phyloP scores from a whole-genome alignment of 139 green algal species.

The Chlorella vulgaris region DNA sequence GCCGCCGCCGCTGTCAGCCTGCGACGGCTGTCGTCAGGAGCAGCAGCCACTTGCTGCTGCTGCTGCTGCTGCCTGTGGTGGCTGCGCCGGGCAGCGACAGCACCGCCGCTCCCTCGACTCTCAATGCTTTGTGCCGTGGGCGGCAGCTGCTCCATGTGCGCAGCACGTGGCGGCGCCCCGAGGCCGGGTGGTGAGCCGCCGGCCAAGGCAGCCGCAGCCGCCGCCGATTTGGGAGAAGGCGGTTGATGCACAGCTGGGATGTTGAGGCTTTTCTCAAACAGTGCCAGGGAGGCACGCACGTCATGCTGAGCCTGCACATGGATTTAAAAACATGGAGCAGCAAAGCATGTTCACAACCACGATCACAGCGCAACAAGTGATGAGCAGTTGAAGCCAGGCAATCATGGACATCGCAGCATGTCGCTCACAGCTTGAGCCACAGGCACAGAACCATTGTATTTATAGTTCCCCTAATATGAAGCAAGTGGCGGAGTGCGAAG shows the following conservation, averaged over 20 bases:
- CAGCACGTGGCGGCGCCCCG: background rate
- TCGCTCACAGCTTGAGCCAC: too few relatives aligned
- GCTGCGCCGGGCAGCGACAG: too few relatives aligned
- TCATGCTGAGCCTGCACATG: conserved; percentile 27
- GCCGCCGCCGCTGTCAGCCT: background rate
- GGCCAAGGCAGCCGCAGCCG: background rate
- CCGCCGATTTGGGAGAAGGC: conserved; percentile 4
- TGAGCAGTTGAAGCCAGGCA: too few relatives aligned
- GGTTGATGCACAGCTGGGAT: background rate
- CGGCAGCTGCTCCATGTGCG: background rate
- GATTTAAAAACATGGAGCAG: too few relatives aligned
- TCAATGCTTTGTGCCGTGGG: conserved; percentile 12
- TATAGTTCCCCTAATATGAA: too few relatives aligned
- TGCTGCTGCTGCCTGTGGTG: background rate
- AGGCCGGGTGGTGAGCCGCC: background rate
- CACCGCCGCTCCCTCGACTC: background rate
- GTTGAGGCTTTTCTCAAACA: conserved; percentile 41
- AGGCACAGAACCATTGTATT: too few relatives aligned
- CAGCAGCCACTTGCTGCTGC: background rate
- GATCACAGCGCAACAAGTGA: too few relatives aligned
- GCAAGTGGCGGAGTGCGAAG: too few relatives aligned
- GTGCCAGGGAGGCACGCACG: conserved; percentile 26
- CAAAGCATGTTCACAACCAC: too few relatives aligned
- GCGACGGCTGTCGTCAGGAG: background rate
- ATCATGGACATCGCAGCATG: too few relatives aligned